Conservation (phyloP, 768 basidiomycete genomes). For the Boletus edulis region DNA sequence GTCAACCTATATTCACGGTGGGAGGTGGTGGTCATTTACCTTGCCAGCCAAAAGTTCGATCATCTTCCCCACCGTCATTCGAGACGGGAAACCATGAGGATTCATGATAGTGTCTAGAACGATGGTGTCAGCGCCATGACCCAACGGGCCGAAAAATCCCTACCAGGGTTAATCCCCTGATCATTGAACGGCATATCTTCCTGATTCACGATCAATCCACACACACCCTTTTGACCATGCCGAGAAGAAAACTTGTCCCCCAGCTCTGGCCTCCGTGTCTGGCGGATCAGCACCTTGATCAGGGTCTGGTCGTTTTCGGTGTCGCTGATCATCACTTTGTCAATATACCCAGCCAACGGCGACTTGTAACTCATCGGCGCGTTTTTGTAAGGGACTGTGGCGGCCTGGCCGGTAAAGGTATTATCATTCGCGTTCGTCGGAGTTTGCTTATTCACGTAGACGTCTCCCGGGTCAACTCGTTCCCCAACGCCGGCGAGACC, state of each 20-base stretch:
- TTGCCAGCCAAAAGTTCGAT: constrained; percentile 96
- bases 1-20: constrained; percentile 2
- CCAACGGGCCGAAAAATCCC: constrained; percentile 14
- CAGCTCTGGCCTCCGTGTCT: constrained; percentile 93
- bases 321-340: constrained; percentile 97
- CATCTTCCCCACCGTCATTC: constrained; percentile 99
- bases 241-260: constrained; percentile 99
- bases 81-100: constrained; percentile 98
- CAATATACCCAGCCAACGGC: constrained; percentile 89
- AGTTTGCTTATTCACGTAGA: constrained; percentile 96
- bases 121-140: constrained; percentile 11
- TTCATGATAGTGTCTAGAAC: constrained; percentile 97
- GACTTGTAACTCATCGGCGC: constrained; percentile 92
- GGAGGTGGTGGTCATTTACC: constrained; percentile 36
- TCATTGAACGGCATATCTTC: constrained; percentile 99
- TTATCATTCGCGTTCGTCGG: constrained; percentile 94
- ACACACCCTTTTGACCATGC: constrained; percentile 99
- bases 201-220: constrained; percentile 97
- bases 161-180: constrained; percentile 90
- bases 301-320: constrained; percentile 95
- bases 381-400: constrained; percentile 86
- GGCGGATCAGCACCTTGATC: constrained; percentile 95
- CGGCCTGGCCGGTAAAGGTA: constrained; percentile 79
- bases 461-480: constrained; percentile 86
- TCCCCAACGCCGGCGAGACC: constrained; percentile 96